A percentile compares a stretch with the other conserved stretches of the same genome.
Evolutionary conservation across 495 filamentous ascomycete species (phyloP).

Genomic region (Talaromyces stipitatus): DNA sequence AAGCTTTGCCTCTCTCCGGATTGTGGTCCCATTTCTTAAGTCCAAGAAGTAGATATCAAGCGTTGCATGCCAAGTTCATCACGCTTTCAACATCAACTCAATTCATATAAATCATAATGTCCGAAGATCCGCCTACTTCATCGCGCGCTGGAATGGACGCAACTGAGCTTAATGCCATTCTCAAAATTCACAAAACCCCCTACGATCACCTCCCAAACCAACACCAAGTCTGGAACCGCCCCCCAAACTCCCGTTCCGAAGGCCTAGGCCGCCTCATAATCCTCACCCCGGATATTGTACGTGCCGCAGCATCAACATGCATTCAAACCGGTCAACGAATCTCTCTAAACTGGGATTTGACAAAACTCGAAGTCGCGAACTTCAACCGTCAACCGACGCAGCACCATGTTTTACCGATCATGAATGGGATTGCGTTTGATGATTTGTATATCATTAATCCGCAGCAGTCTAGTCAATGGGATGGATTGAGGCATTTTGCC

Average conservation of each 20-base stretch:
- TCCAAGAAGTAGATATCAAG: not conserved
- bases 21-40: not conserved
- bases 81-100: not conserved
- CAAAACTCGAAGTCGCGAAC: slow-evolving; percentile 37
- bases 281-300: slow-evolving; percentile 33
- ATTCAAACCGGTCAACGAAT: slow-evolving; percentile 32
- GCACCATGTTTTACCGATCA: slow-evolving; percentile 32
- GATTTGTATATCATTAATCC: slow-evolving; percentile 64
- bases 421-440: slow-evolving; percentile 44
- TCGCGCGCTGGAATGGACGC: not conserved
- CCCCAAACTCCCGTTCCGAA: slow-evolving; percentile 33
- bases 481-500: slow-evolving; percentile 52
- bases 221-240: slow-evolving; percentile 34
- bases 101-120: not conserved
- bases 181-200: slow-evolving; percentile 20
- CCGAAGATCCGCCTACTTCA: not conserved
- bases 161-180: not conserved
- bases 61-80: not conserved
- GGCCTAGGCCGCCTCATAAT: slow-evolving; percentile 35
- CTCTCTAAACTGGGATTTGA: slow-evolving; percentile 37
- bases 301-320: slow-evolving; percentile 21
- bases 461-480: slow-evolving; percentile 67
- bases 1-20: not conserved
- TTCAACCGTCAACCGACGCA: slow-evolving; percentile 32
- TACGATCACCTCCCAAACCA: slow-evolving; percentile 37